Base-by-base conservation (phyloP, 768 basidiomycete species). In the Mycena haematopus region DNA sequence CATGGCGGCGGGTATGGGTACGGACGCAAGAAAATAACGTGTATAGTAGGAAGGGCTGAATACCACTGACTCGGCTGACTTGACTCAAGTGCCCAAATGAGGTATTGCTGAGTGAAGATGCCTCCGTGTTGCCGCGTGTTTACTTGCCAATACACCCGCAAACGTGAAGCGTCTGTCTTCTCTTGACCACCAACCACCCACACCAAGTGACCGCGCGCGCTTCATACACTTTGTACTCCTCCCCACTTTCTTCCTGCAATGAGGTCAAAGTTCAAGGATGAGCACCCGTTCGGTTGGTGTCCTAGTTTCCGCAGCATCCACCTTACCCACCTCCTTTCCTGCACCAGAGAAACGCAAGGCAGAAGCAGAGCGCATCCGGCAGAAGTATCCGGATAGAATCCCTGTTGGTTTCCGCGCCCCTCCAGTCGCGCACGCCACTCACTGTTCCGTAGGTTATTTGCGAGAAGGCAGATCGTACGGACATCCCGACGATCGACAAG, bases 401-500 rank as follows among this genome's bases (percentile, higher is more conserved):
- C 96, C 96, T 42, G 96, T 98, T 63, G 69, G 94, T 86, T 21
- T 51, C 44, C 56, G 67, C 64, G 49, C 25, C 60, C 33, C 24
- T 27, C 52, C 3, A 15, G 50, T 53, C 47, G 5, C 31, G 24
- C 52, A 36, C 62, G 63, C 44, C 63, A 46, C 44, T 64, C 54
- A 66, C 54, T 63, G 65, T 70, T 60, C 52, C 65, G 42, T 69
- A 98, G 96, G 96, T 99, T 60, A 99, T 99, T 78, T 99, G 97
- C 79, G 97, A 99, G 86, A 98, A 97, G 81, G 96, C 95, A 52
- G 96, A 99, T 82, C 86, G 92, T 72, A 96, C 95, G 58, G 97
- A 99, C 80, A 99, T 99, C 76, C 93, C 96, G 0, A 96, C 95
- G 29, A 98, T 99, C 75, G 97, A 99, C 85, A 99, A 99, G 92